Conservation (phyloP, 2,329 filamentous ascomycete genomes). For the Macrophomina tecta region DNA sequence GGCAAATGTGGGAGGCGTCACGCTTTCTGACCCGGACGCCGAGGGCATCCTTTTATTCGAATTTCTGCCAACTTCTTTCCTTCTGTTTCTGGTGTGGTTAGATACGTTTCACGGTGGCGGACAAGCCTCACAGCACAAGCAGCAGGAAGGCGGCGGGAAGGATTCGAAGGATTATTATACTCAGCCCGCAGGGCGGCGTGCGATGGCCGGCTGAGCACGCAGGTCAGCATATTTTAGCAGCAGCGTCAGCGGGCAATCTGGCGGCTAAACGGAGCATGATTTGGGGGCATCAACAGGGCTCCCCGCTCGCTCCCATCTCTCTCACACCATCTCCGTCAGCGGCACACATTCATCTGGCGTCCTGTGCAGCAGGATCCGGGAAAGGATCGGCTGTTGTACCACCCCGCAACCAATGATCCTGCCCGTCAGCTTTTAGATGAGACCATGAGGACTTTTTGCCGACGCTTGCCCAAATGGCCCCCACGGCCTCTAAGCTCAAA, state of each 20-base stretch:
- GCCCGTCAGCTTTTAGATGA: conserved; percentile 12
- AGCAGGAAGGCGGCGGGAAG: conserved; percentile 3
- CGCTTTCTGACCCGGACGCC: not conserved
- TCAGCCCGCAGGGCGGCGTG: not conserved
- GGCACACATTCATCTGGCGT: not conserved
- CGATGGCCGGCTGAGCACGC: not conserved
- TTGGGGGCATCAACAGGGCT: not conserved
- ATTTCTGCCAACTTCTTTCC: not conserved
- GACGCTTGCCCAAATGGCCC: not conserved
- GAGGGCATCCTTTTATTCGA: not conserved
- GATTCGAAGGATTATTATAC: conserved; percentile 19
- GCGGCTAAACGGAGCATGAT: not conserved
- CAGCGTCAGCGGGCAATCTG: not conserved
- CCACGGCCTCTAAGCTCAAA: not conserved
- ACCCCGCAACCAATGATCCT: not conserved
- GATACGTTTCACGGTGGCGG: not conserved
- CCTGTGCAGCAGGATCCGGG: not conserved
- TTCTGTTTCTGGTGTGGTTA: not conserved
- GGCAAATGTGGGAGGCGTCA: not conserved
- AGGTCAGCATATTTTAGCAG: not conserved
- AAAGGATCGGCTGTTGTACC: not conserved
- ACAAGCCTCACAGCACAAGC: not conserved
- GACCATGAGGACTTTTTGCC: not conserved
- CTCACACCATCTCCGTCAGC: not conserved
- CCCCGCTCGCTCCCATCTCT: not conserved